A percentile compares a stretch with the other conserved stretches of the same genome.
These are phyloP conservation scores for Ophiostoma sp. DNA, from an alignment of 2,329 filamentous ascomycete genomes.

Conservation along the genomic window DNA sequence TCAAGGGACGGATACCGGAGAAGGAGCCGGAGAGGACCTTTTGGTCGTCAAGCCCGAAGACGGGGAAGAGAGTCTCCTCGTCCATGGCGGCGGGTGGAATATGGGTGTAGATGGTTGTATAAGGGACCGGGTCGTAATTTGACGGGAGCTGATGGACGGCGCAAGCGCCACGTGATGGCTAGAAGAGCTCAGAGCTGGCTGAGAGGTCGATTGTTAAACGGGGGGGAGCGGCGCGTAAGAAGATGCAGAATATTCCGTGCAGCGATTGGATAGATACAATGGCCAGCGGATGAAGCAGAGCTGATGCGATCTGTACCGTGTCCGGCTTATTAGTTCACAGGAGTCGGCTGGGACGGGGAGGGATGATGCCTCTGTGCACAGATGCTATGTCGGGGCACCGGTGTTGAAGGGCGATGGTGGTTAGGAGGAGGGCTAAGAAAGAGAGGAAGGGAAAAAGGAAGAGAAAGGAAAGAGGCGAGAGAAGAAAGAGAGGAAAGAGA, in stretches of 20 bases:
- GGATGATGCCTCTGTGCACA: background rate
- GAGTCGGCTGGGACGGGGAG: background rate
- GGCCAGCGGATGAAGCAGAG: background rate
- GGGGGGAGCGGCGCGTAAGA: background rate
- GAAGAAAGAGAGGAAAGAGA: background rate
- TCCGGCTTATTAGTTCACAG: background rate
- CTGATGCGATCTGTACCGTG: background rate
- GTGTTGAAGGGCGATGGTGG: background rate
- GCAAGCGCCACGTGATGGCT: constrained; percentile 8
- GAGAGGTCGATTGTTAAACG: background rate
- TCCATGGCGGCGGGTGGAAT: constrained; percentile 24
- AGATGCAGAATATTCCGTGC: background rate
- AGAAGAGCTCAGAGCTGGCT: background rate
- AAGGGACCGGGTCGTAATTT: background rate
- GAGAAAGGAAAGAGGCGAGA: background rate
- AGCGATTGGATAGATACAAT: background rate
- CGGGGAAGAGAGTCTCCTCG: constrained; percentile 28
- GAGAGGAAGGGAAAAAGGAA: background rate
- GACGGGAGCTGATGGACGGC: constrained; percentile 3
- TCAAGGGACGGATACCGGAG: constrained; percentile 50
- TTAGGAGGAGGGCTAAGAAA: background rate
- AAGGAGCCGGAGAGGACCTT: constrained; percentile 56
- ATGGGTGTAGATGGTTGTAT: background rate
- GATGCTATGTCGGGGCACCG: constrained; percentile 14
- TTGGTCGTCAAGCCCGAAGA: constrained; percentile 35